Evolutionary conservation across 176 grass and related monocot species (phyloP).

Genomic region (Ananas comosus): DNA sequence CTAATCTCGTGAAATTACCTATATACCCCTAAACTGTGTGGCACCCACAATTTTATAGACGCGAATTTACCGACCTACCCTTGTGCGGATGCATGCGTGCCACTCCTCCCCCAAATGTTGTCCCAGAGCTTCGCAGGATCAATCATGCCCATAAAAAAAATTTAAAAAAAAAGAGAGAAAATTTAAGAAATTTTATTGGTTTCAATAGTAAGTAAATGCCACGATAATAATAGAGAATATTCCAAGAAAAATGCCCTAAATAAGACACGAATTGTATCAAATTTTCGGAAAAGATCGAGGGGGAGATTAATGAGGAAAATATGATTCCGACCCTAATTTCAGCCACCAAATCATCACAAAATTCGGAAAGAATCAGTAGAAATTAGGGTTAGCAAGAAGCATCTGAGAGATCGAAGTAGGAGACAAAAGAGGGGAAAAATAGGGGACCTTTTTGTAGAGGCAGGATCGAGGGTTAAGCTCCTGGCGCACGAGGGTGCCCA

Average conservation of each 20-base stretch:
- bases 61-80: conserved; percentile 17
- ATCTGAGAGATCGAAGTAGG: background rate
- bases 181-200: background rate
- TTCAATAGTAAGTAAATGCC: background rate
- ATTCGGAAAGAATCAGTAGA: background rate
- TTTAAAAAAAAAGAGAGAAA: background rate
- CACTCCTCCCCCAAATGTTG: conserved; percentile 6
- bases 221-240: background rate
- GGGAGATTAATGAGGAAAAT: background rate
- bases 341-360: background rate
- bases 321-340: background rate
- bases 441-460: conserved; percentile 62
- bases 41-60: conserved; percentile 1
- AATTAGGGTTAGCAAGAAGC: background rate
- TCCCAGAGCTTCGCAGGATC: background rate
- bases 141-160: background rate
- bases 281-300: background rate
- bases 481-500: conserved; percentile 73
- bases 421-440: background rate
- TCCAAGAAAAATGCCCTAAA: background rate
- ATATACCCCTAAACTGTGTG: conserved; percentile 20
- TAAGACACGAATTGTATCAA: background rate
- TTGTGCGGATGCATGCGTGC: no score
- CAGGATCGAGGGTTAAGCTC: conserved; percentile 55
- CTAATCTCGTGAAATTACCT: conserved; percentile 24